Conservation (phyloP, 768 basidiomycete genomes). For the Boletales sp. region DNA sequence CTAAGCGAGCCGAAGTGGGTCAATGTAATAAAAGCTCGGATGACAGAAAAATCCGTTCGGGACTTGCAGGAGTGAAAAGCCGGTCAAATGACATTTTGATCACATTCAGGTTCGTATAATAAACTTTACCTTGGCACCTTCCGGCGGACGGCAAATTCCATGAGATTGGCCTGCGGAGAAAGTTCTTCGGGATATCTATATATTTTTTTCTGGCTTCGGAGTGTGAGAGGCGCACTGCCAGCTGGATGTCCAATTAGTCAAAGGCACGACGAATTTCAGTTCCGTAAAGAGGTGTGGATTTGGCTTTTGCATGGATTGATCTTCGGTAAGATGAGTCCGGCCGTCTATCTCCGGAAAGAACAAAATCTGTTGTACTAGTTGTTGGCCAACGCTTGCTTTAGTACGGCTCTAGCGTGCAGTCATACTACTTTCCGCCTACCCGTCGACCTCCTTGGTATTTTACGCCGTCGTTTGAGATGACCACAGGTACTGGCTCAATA, state of each 20-base stretch:
- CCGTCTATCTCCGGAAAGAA: slow-evolving; percentile 31
- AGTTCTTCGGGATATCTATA: slow-evolving; percentile 14
- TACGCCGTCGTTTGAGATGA: slow-evolving; percentile 1
- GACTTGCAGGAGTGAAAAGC: slow-evolving; percentile 19
- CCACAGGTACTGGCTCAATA: slow-evolving; percentile 1
- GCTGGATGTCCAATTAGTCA: slow-evolving; percentile 9
- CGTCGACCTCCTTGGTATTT: slow-evolving; percentile 1
- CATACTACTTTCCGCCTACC: slow-evolving; percentile 5
- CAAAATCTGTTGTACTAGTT: slow-evolving; percentile 8
- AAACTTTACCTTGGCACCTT: slow-evolving; percentile 29
- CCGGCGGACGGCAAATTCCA: slow-evolving; percentile 28
- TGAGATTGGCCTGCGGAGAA: slow-evolving; percentile 22
- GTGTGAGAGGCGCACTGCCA: background rate
- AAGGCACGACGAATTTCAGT: slow-evolving; percentile 26
- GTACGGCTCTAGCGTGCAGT: slow-evolving; percentile 16
- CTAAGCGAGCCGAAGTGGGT: slow-evolving; percentile 26
- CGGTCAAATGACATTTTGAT: slow-evolving; percentile 25
- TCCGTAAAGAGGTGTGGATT: slow-evolving; percentile 31
- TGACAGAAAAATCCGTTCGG: slow-evolving; percentile 27
- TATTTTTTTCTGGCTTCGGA: slow-evolving; percentile 3
- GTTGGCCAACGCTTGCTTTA: slow-evolving; percentile 10
- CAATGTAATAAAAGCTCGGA: slow-evolving; percentile 28
- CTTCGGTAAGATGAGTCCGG: slow-evolving; percentile 28
- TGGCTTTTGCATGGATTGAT: slow-evolving; percentile 32
- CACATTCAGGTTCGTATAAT: slow-evolving; percentile 24